Conservation (phyloP, 225 moss, liverwort and hornwort species). For the Sphagnum contortum region DNA sequence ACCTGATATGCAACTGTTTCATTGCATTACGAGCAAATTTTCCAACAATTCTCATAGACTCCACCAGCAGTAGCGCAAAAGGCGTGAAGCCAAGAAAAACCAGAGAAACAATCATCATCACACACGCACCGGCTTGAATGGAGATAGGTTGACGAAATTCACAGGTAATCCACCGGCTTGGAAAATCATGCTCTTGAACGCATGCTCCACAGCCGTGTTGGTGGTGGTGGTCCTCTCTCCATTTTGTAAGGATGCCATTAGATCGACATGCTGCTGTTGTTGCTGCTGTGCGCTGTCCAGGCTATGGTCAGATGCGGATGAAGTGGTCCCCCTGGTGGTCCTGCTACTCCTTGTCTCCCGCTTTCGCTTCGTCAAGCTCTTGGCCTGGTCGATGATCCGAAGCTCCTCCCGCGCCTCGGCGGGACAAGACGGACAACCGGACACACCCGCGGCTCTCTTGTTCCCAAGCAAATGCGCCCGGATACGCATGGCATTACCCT, state of each 20-base stretch:
- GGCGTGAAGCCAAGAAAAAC: not conserved
- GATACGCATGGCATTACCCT: conserved; percentile 61
- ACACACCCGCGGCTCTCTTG: conserved; percentile 52
- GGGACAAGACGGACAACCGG: conserved; percentile 45
- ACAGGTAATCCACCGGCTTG: conserved; percentile 52
- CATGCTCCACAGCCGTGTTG: conserved; percentile 40
- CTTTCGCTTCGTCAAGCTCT: conserved; percentile 44
- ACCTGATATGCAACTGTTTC: too few relatives aligned
- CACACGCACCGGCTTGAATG: conserved; percentile 31
- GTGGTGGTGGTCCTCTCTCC: conserved; percentile 17
- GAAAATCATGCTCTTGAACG: conserved; percentile 45
- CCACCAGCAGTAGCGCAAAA: too few relatives aligned
- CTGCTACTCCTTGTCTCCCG: conserved; percentile 25
- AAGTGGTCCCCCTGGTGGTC: conserved; percentile 13
- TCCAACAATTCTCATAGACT: too few relatives aligned
- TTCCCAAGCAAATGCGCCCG: conserved; percentile 53
- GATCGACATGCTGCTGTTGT: conserved; percentile 12
- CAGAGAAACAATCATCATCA: not conserved
- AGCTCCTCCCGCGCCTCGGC: conserved; percentile 54
- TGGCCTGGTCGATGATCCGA: conserved; percentile 37
- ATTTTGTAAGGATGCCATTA: conserved; percentile 47
- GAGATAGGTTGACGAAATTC: conserved; percentile 51
- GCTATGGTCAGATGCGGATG: conserved; percentile 41
- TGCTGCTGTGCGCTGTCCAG: conserved; percentile 40
- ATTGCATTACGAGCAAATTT: too few relatives aligned